These are phyloP conservation scores for Microcera coccophila DNA, from an alignment of 2,329 filamentous ascomycete species.

Conservation along the genomic window DNA sequence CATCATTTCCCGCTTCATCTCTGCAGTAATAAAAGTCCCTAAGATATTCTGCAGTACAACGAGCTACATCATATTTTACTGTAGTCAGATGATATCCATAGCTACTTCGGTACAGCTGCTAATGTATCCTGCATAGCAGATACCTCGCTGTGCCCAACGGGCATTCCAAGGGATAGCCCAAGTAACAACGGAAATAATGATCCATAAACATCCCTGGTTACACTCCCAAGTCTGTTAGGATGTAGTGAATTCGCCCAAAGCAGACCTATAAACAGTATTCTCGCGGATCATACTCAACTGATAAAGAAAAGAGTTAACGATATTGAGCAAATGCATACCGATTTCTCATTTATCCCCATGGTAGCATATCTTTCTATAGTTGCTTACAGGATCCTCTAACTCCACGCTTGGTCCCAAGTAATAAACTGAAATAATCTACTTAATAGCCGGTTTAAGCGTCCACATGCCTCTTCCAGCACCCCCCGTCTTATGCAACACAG, in stretches of 20 bases:
- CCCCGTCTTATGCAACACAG: conserved; percentile 60
- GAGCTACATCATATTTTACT: no score
- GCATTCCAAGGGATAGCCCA: no score
- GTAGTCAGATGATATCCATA: no score
- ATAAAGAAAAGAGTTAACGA: conserved; percentile 11
- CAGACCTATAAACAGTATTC: conserved; percentile 37
- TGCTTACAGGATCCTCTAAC: background rate
- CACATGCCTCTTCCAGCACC: conserved; percentile 52
- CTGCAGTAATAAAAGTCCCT: no score
- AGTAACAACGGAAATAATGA: no score
- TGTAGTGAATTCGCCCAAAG: conserved; percentile 43
- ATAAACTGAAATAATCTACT: conserved; percentile 12
- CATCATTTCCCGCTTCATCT: no score
- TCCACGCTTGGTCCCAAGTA: background rate
- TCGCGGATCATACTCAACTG: conserved; percentile 10
- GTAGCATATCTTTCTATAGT: background rate
- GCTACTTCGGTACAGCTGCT: no score
- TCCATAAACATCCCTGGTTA: no score
- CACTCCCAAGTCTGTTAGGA: no score
- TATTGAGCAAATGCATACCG: conserved; percentile 1
- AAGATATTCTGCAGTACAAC: no score
- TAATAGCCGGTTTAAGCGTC: conserved; percentile 41
- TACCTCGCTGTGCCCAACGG: no score
- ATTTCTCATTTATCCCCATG: background rate
- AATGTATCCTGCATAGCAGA: no score